Evolutionary conservation across 441 rosid genomes (phyloP).

Genomic region (Theobroma grandiflorum): DNA sequence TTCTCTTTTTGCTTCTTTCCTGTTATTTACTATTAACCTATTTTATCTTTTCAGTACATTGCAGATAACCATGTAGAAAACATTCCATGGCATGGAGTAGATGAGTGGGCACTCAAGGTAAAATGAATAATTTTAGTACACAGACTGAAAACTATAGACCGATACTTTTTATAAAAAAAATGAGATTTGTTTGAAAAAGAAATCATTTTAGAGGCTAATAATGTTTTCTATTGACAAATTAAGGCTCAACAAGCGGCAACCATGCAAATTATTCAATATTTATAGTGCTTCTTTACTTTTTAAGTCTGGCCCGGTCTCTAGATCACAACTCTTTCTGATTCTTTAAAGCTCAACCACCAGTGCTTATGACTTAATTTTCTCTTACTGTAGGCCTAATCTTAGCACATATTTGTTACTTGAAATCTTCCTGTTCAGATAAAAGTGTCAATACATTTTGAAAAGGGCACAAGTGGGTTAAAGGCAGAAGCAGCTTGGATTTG

Average conservation of each 20-base stretch:
- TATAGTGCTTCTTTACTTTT: neutral
- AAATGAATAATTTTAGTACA: neutral
- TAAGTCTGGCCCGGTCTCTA: neutral
- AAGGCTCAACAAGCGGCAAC: neutral
- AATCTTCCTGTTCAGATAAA: neutral
- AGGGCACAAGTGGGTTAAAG: neutral
- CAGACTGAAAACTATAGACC: neutral
- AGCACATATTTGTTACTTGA: neutral
- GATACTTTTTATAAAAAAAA: neutral
- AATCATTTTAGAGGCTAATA: neutral
- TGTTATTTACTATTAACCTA: conserved; percentile 28
- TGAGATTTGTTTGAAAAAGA: neutral
- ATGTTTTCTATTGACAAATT: neutral
- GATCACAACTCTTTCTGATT: neutral
- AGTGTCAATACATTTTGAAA: neutral
- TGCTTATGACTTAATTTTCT: neutral
- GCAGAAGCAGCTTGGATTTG: neutral
- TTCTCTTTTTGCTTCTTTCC: conserved; percentile 8
- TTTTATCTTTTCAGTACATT: conserved; percentile 63
- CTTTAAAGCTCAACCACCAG: neutral
- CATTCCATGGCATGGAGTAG: conserved; percentile 87
- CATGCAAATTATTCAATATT: neutral
- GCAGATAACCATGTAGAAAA: conserved; percentile 77
- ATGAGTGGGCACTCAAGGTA: conserved; percentile 89
- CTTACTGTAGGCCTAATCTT: neutral